Conservation (phyloP, 2,329 filamentous ascomycete species). For the Pseudogymnoascus sp. region DNA sequence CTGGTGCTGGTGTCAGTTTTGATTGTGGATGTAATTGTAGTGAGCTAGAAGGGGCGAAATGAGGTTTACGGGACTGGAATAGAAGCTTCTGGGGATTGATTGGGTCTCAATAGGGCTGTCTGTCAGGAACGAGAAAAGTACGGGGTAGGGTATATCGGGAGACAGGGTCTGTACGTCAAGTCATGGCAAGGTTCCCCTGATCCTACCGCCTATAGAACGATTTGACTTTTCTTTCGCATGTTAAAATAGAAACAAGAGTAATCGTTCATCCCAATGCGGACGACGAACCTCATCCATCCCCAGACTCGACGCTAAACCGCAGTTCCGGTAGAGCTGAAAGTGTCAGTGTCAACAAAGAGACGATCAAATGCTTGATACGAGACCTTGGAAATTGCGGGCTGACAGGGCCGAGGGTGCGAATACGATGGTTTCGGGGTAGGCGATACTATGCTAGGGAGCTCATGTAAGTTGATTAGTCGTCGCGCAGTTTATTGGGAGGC, state of each 20-base stretch:
- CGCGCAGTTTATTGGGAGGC: background rate
- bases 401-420: background rate
- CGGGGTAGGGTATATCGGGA: background rate
- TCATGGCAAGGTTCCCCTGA: background rate
- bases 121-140: constrained; percentile 2
- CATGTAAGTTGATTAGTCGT: background rate
- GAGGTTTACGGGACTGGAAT: background rate
- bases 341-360: background rate
- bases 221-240: background rate
- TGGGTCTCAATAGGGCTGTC: background rate
- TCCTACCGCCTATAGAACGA: background rate
- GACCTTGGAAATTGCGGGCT: background rate
- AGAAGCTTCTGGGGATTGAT: background rate
- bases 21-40: background rate
- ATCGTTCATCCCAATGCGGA: background rate
- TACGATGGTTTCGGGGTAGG: background rate
- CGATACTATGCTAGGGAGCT: background rate
- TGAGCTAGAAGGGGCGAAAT: background rate
- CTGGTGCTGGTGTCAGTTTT: background rate
- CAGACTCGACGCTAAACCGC: background rate
- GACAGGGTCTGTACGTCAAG: background rate
- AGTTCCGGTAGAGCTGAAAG: background rate
- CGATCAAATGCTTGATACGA: background rate
- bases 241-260: background rate
- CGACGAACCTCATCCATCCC: background rate